phyloP scores from a whole-genome alignment of 2,329 filamentous ascomycete genomes.

The Pseudocercospora vitis region DNA sequence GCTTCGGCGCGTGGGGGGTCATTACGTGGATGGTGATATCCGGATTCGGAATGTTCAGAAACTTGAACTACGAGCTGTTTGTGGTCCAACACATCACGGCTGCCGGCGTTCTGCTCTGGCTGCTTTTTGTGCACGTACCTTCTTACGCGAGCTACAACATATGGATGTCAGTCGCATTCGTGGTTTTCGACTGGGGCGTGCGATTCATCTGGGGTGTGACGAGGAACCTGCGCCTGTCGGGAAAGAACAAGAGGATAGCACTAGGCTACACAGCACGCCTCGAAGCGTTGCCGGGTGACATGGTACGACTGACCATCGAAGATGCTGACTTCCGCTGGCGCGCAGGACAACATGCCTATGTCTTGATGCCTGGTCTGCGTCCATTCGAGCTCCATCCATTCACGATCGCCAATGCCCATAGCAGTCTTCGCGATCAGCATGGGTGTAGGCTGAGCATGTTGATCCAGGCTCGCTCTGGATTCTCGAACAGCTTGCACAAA shows the following conservation, averaged over 20 bases:
- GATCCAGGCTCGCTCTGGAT: conserved; percentile 35
- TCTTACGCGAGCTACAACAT: conserved; percentile 34
- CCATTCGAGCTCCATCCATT: conserved; percentile 66
- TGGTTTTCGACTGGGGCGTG: conserved; percentile 34
- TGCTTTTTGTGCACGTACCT: conserved; percentile 53
- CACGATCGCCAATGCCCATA: conserved; percentile 49
- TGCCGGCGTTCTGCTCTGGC: conserved; percentile 50
- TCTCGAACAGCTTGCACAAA: conserved; percentile 31
- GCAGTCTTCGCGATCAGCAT: conserved; percentile 55
- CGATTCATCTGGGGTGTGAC: conserved; percentile 30
- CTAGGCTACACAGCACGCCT: conserved; percentile 31
- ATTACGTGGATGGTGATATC: conserved; percentile 54
- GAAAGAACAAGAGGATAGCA: not conserved
- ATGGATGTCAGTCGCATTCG: conserved; percentile 34
- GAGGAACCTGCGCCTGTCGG: conserved; percentile 31
- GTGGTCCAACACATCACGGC: conserved; percentile 56
- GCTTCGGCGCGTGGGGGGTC: conserved; percentile 55
- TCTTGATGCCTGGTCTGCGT: conserved; percentile 55
- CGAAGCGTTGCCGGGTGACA: conserved; percentile 52
- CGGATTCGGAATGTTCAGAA: conserved; percentile 52
- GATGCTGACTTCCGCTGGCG: conserved; percentile 59
- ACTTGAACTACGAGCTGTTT: conserved; percentile 55
- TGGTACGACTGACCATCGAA: conserved; percentile 58
- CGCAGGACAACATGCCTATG: conserved; percentile 63
- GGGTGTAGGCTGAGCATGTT: conserved; percentile 25